Evolutionary conservation across 345 rosid genomes (phyloP).

Genomic region (Gossypium longicalyx): DNA sequence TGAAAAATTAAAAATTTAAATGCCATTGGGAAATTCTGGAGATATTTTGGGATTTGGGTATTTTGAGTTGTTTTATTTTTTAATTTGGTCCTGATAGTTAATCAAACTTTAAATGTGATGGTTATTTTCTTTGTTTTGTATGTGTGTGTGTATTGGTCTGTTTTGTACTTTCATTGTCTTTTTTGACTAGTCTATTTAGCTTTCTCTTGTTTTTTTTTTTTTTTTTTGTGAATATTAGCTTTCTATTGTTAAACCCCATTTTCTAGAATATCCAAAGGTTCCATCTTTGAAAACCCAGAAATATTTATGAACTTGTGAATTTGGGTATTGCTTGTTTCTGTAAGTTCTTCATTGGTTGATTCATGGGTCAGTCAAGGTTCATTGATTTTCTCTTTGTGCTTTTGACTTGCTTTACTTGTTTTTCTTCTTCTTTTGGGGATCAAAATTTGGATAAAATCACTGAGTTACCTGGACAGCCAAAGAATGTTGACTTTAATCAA

Average conservation of each 20-base stretch:
- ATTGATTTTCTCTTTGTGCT: constrained; percentile 18
- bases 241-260: neutral
- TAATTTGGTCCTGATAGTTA: constrained; percentile 1
- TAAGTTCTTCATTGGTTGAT: constrained; percentile 11
- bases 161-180: neutral
- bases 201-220: neutral
- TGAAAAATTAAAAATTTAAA: neutral
- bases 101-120: neutral
- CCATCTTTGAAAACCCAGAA: constrained; percentile 15
- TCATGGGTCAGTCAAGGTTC: constrained; percentile 34
- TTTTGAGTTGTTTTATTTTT: neutral
- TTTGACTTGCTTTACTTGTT: constrained; percentile 23
- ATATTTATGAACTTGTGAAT: constrained; percentile 15
- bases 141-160: neutral
- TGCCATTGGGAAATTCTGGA: neutral
- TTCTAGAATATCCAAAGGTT: neutral
- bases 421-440: constrained; percentile 31
- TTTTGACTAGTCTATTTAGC: neutral
- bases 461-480: constrained; percentile 72
- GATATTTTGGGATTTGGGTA: constrained; percentile 20
- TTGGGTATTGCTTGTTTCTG: constrained; percentile 23
- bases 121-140: neutral
- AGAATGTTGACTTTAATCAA: constrained; percentile 57
- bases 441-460: constrained; percentile 58
- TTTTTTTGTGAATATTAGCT: neutral